Evolutionary conservation across 192 early-diverging fungal species (phyloP).

Genomic region (Backusella parvicylindrica): DNA sequence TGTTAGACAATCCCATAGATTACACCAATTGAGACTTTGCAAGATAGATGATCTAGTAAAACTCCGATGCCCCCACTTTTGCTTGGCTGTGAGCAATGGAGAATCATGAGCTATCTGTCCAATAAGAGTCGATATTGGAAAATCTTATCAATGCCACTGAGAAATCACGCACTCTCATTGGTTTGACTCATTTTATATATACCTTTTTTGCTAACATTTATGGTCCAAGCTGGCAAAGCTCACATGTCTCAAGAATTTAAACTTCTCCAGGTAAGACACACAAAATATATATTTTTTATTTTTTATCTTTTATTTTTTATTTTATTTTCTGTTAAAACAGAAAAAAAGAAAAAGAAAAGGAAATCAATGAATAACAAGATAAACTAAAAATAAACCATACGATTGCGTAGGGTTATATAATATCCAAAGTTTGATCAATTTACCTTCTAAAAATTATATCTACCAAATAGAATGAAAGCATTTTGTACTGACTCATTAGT

Average conservation of each 20-base stretch:
- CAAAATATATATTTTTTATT: too few relatives aligned
- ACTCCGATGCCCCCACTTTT: neutral
- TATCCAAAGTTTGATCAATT: neutral
- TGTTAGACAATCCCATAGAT: neutral
- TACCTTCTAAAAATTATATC: neutral
- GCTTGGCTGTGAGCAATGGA: constrained; percentile 3
- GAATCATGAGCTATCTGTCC: neutral
- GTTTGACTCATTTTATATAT: constrained; percentile 18
- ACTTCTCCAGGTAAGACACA: neutral
- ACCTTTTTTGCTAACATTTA: neutral
- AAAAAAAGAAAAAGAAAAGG: too few relatives aligned
- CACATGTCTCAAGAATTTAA: constrained; percentile 1
- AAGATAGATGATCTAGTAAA: neutral
- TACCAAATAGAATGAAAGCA: neutral
- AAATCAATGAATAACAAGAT: neutral
- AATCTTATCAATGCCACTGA: neutral
- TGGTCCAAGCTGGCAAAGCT: neutral
- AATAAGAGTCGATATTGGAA: neutral
- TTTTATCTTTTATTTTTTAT: too few relatives aligned
- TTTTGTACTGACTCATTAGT: constrained; percentile 1
- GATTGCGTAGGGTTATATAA: neutral
- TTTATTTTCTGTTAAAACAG: too few relatives aligned
- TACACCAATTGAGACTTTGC: neutral
- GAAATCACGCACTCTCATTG: neutral
- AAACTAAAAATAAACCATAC: neutral